phyloP scores from a whole-genome alignment of 768 basidiomycete genomes.

The Filobasidium floriforme region DNA sequence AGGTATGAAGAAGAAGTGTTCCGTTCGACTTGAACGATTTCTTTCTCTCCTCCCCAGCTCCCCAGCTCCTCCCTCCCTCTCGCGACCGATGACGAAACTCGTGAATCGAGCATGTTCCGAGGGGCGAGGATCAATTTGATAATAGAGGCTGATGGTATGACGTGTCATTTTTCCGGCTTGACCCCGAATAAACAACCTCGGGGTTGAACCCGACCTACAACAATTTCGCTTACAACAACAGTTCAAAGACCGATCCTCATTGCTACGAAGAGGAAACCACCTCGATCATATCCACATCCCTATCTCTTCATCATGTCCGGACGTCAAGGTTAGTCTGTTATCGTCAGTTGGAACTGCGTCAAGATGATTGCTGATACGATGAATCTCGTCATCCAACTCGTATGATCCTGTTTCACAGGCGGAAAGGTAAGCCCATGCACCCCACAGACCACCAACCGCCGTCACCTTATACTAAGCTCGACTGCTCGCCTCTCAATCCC shows the following conservation, averaged over 20 bases:
- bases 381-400: not conserved
- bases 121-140: no score
- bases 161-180: not conserved
- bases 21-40: not conserved
- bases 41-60: not conserved
- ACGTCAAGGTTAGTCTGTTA: conserved; percentile 23
- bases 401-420: not conserved
- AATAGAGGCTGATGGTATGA: not conserved
- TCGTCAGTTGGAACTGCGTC: not conserved
- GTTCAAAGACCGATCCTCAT: no score
- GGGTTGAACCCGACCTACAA: no score
- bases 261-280: no score
- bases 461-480: no score
- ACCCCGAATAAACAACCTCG: not conserved
- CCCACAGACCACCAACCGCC: not conserved
- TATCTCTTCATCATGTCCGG: conserved; percentile 22
- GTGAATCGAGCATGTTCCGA: not conserved
- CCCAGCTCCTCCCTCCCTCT: not conserved
- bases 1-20: no score
- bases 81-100: not conserved
- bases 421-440: not conserved
- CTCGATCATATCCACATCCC: not conserved
- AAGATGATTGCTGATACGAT: not conserved
- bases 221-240: not conserved
- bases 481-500: not conserved